Percentiles rank a stretch among this genome's conserved stretches.
These are phyloP conservation scores for Scutellaria barbata DNA, from an alignment of 257 asterid genomes.

Conservation along the genomic window DNA sequence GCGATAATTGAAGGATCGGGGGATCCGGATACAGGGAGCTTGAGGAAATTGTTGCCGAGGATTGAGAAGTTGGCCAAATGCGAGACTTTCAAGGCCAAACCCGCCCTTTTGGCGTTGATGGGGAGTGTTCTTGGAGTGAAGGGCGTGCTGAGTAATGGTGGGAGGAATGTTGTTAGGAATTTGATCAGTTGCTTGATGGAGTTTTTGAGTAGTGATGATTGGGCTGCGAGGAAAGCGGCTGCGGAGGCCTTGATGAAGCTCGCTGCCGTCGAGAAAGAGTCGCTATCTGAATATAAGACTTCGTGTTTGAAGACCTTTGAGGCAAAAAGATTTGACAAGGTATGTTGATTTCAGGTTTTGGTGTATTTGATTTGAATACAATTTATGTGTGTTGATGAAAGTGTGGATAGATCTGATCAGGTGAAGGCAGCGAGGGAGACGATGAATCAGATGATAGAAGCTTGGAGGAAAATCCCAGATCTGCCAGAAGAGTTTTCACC, in stretches of 20 bases:
- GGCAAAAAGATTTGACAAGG: conserved; percentile 88
- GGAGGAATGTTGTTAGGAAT: conserved; percentile 50
- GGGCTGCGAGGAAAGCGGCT: conserved; percentile 90
- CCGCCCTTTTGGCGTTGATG: conserved; percentile 66
- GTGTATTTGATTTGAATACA: conserved; percentile 13
- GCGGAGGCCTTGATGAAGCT: conserved; percentile 72
- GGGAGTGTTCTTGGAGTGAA: conserved; percentile 66
- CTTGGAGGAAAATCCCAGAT: conserved; percentile 74
- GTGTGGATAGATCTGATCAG: conserved; percentile 48
- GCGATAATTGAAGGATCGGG: conserved; percentile 62
- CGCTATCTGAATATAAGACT: conserved; percentile 60
- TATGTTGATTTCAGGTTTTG: conserved; percentile 29
- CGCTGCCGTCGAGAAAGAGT: conserved; percentile 56
- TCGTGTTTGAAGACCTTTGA: conserved; percentile 77
- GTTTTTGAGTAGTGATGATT: conserved; percentile 75
- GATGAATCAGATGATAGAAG: conserved; percentile 67
- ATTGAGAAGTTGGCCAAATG: conserved; percentile 67
- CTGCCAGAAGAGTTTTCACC: conserved; percentile 51
- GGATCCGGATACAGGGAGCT: conserved; percentile 53
- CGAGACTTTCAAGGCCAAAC: conserved; percentile 73
- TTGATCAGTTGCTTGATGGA: conserved; percentile 67
- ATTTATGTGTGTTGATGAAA: conserved; percentile 2
- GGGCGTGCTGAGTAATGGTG: conserved; percentile 51
- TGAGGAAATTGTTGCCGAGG: conserved; percentile 66
- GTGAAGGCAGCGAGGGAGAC: conserved; percentile 73